Percentiles rank a stretch among this genome's conserved stretches.
phyloP scores from a whole-genome alignment of 1,284 basidiomycete species.

The Thecaphora thlaspeos region DNA sequence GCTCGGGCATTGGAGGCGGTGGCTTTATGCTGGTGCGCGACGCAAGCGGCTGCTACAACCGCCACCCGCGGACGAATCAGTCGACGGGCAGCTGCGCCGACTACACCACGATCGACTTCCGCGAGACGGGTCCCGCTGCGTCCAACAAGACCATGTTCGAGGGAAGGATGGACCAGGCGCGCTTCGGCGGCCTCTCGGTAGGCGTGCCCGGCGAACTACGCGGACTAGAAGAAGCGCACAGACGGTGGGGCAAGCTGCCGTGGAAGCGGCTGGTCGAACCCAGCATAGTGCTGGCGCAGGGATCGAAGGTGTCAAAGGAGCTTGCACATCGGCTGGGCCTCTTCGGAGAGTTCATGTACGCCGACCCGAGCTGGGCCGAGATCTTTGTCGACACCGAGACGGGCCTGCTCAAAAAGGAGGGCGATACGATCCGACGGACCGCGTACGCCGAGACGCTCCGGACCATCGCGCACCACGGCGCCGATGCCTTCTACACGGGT shows the following conservation, averaged over 20 bases:
- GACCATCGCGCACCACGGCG: constrained; percentile 39
- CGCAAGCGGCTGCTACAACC: constrained; percentile 63
- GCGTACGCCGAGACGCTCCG: constrained; percentile 44
- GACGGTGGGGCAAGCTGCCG: constrained; percentile 44
- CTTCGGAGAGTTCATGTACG: constrained; percentile 58
- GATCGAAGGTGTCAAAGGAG: constrained; percentile 42
- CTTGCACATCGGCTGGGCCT: constrained; percentile 31
- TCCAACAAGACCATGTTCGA: constrained; percentile 59
- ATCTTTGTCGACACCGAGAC: constrained; percentile 59
- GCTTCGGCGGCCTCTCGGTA: constrained; percentile 50
- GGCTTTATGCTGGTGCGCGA: constrained; percentile 48
- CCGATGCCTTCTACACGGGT: constrained; percentile 63
- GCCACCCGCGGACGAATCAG: background rate
- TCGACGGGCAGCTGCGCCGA: constrained; percentile 14
- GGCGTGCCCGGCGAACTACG: constrained; percentile 58
- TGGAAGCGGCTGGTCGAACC: constrained; percentile 55
- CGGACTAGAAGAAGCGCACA: constrained; percentile 52
- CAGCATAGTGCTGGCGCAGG: constrained; percentile 44
- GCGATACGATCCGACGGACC: constrained; percentile 38
- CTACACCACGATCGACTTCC: constrained; percentile 59
- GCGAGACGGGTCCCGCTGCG: constrained; percentile 59
- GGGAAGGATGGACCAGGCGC: constrained; percentile 24
- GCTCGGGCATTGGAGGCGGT: constrained; percentile 59
- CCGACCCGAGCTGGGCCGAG: constrained; percentile 47
- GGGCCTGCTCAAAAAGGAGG: constrained; percentile 60